Base-by-base conservation (phyloP, 75 land plant genomes). In the Larix kaempferi region DNA sequence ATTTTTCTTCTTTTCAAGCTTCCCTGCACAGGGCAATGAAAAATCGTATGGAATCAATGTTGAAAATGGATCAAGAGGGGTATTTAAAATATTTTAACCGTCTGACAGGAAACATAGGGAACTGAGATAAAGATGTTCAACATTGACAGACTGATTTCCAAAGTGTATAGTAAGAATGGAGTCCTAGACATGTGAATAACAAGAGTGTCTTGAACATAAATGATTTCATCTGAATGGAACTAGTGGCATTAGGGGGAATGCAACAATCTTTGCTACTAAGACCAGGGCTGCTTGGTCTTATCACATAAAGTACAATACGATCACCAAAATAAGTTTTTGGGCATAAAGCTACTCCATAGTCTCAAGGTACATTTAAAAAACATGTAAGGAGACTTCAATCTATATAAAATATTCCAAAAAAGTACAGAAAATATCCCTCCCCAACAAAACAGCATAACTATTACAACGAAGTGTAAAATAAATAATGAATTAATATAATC, bases 91-190 rank as follows among this genome's bases (percentile, higher is more conserved):
- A 7, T 39, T 39, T 69, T 69, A 39, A 69, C 23, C 8, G 52
- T 2, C 44, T 21, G 17, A 65, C 6, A 29, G 39, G 37, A 65
- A 33, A 33, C 21, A 5, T 65, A 69, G 52, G 39, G 0, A 17
- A n/a, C 39, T 69, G 72, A 69, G 72, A 69, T 69, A 69, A 69
- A 69, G 3, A 8, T 21, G 21, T 19, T n/a, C 22, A 69, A 21
- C 16, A 16, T 69, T 69, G 21, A 21, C 17, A 41, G 5, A 41
- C 44, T 41, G 6, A 44, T 67, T 67, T 16, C 29, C 16, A 33
- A 64, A 26, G 17, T 64, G 71, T 0, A 12, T 37, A 26, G 71
- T 17, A 37, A 33, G 19, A 66, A 16, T 37, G 71, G 19, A 37
- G 19, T 37, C 15, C n/a, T 66, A 66, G 33, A 19, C 37, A 26